A percentile compares a stretch with the other conserved stretches of the same genome.
Conservation (phyloP, 1,284 basidiomycete species). For the Pterulicium gracile region DNA sequence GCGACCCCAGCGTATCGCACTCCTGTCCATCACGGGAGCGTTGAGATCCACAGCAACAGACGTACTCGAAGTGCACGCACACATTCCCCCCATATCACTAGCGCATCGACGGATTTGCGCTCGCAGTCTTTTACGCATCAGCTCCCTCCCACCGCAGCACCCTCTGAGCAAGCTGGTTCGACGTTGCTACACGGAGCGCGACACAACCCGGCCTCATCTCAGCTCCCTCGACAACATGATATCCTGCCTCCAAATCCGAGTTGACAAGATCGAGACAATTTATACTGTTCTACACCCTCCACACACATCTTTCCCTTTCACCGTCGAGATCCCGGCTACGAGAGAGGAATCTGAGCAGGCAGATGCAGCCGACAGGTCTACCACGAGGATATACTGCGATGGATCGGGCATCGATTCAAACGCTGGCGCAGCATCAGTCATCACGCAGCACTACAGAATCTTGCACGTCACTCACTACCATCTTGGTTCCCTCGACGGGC, state of each 20-base stretch:
- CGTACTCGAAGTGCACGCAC: conserved; percentile 14
- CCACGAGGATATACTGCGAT: conserved; percentile 16
- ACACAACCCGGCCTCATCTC: conserved; percentile 9
- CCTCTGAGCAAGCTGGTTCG: conserved; percentile 8
- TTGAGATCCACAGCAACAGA: conserved; percentile 16
- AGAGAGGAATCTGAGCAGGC: conserved; percentile 5
- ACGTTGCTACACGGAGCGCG: neutral
- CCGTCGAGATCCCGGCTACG: conserved; percentile 8
- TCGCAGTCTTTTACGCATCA: conserved; percentile 9
- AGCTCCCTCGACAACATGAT: conserved; percentile 5
- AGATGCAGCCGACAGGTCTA: conserved; percentile 4
- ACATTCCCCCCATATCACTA: conserved; percentile 14
- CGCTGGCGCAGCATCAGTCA: conserved; percentile 17
- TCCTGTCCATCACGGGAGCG: conserved; percentile 14
- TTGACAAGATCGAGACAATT: conserved; percentile 14
- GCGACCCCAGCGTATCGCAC: conserved; percentile 13
- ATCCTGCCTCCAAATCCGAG: conserved; percentile 2
- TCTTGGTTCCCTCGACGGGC: conserved; percentile 10
- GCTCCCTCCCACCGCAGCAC: conserved; percentile 13
- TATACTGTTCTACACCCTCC: conserved; percentile 8
- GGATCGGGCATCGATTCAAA: conserved; percentile 13
- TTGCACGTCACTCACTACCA: conserved; percentile 6
- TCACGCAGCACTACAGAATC: conserved; percentile 5
- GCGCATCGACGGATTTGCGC: conserved; percentile 12
- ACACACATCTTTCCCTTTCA: conserved; percentile 8